Conservation (phyloP, 768 basidiomycete genomes). For the Lyophyllum decastes region DNA sequence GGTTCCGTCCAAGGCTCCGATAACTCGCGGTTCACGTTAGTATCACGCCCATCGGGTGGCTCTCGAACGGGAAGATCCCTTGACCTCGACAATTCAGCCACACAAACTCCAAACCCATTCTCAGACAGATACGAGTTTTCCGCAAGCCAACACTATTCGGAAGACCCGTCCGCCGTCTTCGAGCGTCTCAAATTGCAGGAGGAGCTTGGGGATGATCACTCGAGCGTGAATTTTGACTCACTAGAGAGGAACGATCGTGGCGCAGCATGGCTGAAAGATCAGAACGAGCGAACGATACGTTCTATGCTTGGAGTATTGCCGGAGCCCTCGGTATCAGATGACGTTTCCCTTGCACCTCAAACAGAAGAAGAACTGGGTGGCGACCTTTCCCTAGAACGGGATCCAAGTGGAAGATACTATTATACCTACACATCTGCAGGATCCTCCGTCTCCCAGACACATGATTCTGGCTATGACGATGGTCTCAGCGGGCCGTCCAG, state of each 20-base stretch:
- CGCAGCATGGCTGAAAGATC: slow-evolving; percentile 81
- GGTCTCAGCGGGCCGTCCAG: slow-evolving; percentile 28
- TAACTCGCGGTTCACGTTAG: slow-evolving; percentile 11
- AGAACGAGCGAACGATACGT: slow-evolving; percentile 66
- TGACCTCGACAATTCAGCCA: neutral
- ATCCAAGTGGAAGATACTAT: slow-evolving; percentile 72
- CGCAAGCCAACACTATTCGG: slow-evolving; percentile 33
- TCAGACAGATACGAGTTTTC: slow-evolving; percentile 27
- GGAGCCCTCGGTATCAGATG: slow-evolving; percentile 60
- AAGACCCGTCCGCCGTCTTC: slow-evolving; percentile 50
- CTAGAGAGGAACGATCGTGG: slow-evolving; percentile 66
- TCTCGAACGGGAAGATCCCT: neutral
- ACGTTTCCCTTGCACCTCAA: slow-evolving; percentile 40
- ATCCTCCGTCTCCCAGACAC: slow-evolving; percentile 50
- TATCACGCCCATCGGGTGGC: slow-evolving; percentile 6
- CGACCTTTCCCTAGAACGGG: slow-evolving; percentile 66
- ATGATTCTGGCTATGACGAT: slow-evolving; percentile 59
- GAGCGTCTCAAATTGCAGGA: slow-evolving; percentile 58
- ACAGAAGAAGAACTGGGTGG: slow-evolving; percentile 49
- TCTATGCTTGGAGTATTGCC: slow-evolving; percentile 60
- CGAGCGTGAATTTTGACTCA: slow-evolving; percentile 43
- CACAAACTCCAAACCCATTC: slow-evolving; percentile 22
- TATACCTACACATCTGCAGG: slow-evolving; percentile 64
- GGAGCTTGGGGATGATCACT: slow-evolving; percentile 37
- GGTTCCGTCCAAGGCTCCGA: slow-evolving; percentile 6